Conservation (phyloP, 1,139 yeast species). For the Debaryomyces coudertii region DNA sequence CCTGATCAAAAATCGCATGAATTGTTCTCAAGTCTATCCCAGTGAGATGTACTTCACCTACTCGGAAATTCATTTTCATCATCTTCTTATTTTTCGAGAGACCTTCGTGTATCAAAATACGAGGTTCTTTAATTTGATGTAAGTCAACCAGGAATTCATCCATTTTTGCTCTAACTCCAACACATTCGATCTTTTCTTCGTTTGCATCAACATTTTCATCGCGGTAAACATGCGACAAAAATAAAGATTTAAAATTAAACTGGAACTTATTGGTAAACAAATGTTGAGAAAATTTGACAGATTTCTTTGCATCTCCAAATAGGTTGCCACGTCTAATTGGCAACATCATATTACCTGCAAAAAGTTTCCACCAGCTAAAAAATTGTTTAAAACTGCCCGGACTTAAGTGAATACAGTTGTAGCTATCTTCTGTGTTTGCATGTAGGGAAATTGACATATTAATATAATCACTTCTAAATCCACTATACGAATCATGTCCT, state of each 20-base stretch:
- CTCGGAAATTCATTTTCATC: constrained; percentile 48
- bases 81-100: constrained; percentile 32
- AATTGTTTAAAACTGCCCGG: constrained; percentile 45
- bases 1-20: constrained; percentile 34
- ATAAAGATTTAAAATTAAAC: constrained; percentile 43
- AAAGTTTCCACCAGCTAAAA: constrained; percentile 50
- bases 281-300: constrained; percentile 47
- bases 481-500: constrained; percentile 43
- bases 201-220: constrained; percentile 27
- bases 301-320: constrained; percentile 40
- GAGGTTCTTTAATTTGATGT: constrained; percentile 50
- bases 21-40: constrained; percentile 47
- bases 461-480: constrained; percentile 44
- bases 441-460: constrained; percentile 56
- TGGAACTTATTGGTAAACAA: constrained; percentile 45
- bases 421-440: constrained; percentile 48
- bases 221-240: constrained; percentile 45
- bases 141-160: constrained; percentile 45
- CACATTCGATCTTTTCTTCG: constrained; percentile 36
- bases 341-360: constrained; percentile 45
- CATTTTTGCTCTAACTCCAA: constrained; percentile 47
- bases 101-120: constrained; percentile 36
- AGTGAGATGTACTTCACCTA: constrained; percentile 45
- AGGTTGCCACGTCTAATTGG: constrained; percentile 45
- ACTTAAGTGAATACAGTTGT: constrained; percentile 46